Evolutionary conservation across 495 filamentous ascomycete genomes (phyloP).

Genomic region (Penicillium bialowiezense): DNA sequence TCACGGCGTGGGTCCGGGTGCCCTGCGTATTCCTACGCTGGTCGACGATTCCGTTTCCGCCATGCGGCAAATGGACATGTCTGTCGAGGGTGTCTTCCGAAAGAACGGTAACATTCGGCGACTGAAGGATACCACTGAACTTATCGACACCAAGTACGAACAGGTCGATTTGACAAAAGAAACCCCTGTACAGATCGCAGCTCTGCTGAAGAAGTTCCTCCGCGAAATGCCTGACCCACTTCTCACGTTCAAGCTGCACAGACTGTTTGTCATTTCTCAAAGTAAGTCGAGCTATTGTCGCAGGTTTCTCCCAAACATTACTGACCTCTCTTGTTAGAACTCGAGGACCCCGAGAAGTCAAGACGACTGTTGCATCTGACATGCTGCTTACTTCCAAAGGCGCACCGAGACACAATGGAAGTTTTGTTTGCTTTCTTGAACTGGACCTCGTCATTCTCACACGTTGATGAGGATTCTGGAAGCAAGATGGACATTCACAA

Average conservation of each 20-base stretch:
- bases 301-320: not conserved
- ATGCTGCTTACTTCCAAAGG: slow-evolving; percentile 90
- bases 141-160: slow-evolving; percentile 81
- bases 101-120: slow-evolving; percentile 98
- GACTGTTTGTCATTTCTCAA: slow-evolving; percentile 83
- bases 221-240: slow-evolving; percentile 93
- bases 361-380: slow-evolving; percentile 84
- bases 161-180: slow-evolving; percentile 79
- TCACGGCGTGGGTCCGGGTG: slow-evolving; percentile 89
- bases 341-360: slow-evolving; percentile 78
- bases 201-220: slow-evolving; percentile 92
- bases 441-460: slow-evolving; percentile 95
- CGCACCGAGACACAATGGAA: slow-evolving; percentile 91
- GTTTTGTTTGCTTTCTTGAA: slow-evolving; percentile 95
- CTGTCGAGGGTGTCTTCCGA: slow-evolving; percentile 96
- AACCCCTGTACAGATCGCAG: slow-evolving; percentile 88
- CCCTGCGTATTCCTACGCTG: slow-evolving; percentile 80
- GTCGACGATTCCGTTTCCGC: slow-evolving; percentile 89
- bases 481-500: slow-evolving; percentile 99
- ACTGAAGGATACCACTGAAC: slow-evolving; percentile 76
- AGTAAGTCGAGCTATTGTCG: slow-evolving; percentile 48
- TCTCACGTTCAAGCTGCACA: slow-evolving; percentile 91
- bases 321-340: slow-evolving; percentile 52
- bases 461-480: slow-evolving; percentile 85
- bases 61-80: slow-evolving; percentile 99